Evolutionary conservation across 2,329 filamentous ascomycete genomes (phyloP), one percentile per base, ranked within the genome.

Genomic region (Xylaria arbuscula): DNA sequence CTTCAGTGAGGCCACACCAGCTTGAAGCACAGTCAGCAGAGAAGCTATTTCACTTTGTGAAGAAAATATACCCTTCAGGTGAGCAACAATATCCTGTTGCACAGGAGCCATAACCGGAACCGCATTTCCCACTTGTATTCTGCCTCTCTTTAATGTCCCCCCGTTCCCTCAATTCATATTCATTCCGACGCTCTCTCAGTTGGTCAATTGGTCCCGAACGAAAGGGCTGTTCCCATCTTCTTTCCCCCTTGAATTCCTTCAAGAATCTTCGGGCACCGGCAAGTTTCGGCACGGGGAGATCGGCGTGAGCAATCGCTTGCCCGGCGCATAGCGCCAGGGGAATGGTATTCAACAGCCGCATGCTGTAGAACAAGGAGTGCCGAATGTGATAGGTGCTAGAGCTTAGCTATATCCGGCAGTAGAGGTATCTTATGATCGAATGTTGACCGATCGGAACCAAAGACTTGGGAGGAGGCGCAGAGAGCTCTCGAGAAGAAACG

Each of bases 41-140:
- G 34, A 62, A 15, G 57, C 24, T 11, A 22, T 34, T 36, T 42
- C 15, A 15, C n/a, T 51, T 36, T 50, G 15, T 5, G n/a, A 11
- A 17, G 38, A 38, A 28, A 42, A 72, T 74, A 70, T 50, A 78
- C 77, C 77, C 77, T 70, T 76, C 77, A 42, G 57, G 66, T 19
- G 77, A 79, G 66, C 77, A 79, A 57, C 77, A 79, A 38, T 76
- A 75, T 24, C 75, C 76, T 8, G 64, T 40, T 2, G 75, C 72
- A 64, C 76, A 78, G 34, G 68, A 72, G 24, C 75, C 76, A 40
- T 71, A 73, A 17, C 66, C 61, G 15, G 54, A 62, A 24, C 76
- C 76, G 45, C 76, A 78, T 69, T 63, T 73, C 9, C 71, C 70
- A 22, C 56, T 68, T 38, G 65, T 74, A 58, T 70, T 77, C 64